These are phyloP conservation scores for Diaporthe ilicicola DNA, from an alignment of 2,329 filamentous ascomycete species.

Conservation along the genomic window DNA sequence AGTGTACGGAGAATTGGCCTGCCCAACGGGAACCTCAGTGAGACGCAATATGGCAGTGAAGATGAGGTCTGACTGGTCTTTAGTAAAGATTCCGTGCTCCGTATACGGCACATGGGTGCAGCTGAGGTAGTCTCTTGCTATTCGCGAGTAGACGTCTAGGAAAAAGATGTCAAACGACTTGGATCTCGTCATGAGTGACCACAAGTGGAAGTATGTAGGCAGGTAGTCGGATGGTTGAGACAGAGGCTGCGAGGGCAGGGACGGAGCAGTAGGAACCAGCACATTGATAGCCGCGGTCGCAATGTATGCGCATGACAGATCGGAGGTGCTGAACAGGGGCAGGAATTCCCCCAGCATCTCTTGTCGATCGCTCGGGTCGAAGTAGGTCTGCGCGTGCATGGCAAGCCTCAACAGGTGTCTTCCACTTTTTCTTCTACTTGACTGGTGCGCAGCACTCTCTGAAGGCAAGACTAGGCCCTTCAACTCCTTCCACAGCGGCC, in stretches of 20 bases:
- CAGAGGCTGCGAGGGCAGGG: constrained; percentile 74
- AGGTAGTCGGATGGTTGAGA: constrained; percentile 90
- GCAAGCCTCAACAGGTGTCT: constrained; percentile 85
- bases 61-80: constrained; percentile 89
- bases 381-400: constrained; percentile 89
- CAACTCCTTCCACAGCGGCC: constrained; percentile 89
- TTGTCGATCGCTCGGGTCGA: constrained; percentile 86
- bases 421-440: constrained; percentile 61
- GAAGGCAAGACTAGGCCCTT: constrained; percentile 89
- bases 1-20: constrained; percentile 92
- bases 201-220: constrained; percentile 95
- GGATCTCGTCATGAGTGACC: constrained; percentile 91
- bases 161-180: constrained; percentile 87
- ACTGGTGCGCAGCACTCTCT: constrained; percentile 76
- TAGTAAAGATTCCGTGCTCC: constrained; percentile 89
- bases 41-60: constrained; percentile 91
- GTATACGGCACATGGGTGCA: constrained; percentile 81
- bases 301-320: constrained; percentile 90
- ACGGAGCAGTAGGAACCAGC: constrained; percentile 84
- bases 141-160: constrained; percentile 86
- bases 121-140: constrained; percentile 83
- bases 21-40: constrained; percentile 94
- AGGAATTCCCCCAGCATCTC: constrained; percentile 83
- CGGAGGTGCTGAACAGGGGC: constrained; percentile 91
- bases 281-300: constrained; percentile 89